phyloP scores from a whole-genome alignment of 129 eudicot species.

The Mikania micrantha region DNA sequence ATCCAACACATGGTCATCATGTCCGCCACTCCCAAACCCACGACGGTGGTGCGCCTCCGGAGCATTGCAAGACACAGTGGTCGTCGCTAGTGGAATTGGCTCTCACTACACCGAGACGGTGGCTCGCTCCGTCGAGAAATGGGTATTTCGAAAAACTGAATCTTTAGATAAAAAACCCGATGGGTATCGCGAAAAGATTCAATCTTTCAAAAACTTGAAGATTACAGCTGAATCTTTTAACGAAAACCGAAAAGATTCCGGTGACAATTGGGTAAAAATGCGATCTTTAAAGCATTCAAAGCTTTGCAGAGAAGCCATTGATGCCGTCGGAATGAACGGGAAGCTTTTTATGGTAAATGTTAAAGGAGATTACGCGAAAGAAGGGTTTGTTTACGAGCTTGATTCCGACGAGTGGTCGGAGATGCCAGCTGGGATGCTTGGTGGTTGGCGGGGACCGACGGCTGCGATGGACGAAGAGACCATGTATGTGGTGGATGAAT shows the following conservation, averaged over 20 bases:
- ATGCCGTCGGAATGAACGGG: conserved; percentile 54
- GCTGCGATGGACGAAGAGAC: conserved; percentile 55
- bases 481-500: conserved; percentile 54
- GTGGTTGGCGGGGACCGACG: conserved; percentile 86
- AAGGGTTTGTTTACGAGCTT: conserved; percentile 56
- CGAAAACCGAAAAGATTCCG: background rate
- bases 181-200: background rate
- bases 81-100: conserved; percentile 67
- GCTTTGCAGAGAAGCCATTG: conserved; percentile 68
- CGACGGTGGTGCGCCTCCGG: conserved; percentile 80
- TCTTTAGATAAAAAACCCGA: background rate
- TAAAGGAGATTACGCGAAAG: conserved; percentile 59
- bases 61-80: conserved; percentile 27
- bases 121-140: conserved; percentile 58
- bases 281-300: conserved; percentile 33
- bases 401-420: conserved; percentile 45
- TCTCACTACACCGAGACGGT: conserved; percentile 42
- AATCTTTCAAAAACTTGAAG: background rate
- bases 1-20: conserved; percentile 34
- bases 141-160: conserved; percentile 27
- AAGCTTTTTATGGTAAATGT: conserved; percentile 74
- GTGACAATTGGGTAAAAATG: conserved; percentile 37
- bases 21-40: conserved; percentile 47
- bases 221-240: background rate
- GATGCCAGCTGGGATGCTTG: conserved; percentile 70